Percentiles rank a stretch among this genome's conserved stretches.
These are phyloP conservation scores for Fraxinus angustifolia DNA, from an alignment of 305 asterid genomes.

Conservation along the genomic window DNA sequence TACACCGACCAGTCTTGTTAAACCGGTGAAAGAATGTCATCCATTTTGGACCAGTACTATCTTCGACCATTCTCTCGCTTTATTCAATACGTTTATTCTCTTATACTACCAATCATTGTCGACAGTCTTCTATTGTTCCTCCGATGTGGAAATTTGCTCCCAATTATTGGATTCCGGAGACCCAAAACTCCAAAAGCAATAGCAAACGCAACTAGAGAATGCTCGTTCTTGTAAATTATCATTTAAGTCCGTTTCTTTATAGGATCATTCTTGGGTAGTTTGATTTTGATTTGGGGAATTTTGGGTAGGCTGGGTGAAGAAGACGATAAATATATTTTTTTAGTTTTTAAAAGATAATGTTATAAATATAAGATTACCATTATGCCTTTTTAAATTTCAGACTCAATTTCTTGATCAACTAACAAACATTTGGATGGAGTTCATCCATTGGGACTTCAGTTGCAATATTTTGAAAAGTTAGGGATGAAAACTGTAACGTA, in stretches of 20 bases:
- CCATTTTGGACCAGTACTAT: slow-evolving; percentile 76
- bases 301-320: no score
- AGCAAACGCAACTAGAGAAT: slow-evolving; percentile 37
- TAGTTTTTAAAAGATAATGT: no score
- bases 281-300: not conserved
- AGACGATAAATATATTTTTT: no score
- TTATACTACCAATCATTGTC: slow-evolving; percentile 40
- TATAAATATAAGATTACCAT: no score
- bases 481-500: no score
- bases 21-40: slow-evolving; percentile 71
- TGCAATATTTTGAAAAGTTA: no score
- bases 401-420: no score
- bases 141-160: slow-evolving; percentile 49
- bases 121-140: slow-evolving; percentile 21
- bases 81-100: slow-evolving; percentile 39
- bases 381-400: no score
- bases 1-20: slow-evolving; percentile 31
- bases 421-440: no score
- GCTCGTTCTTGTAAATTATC: slow-evolving; percentile 37
- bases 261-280: slow-evolving; percentile 24
- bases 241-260: slow-evolving; percentile 14
- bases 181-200: slow-evolving; percentile 42
- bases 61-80: slow-evolving; percentile 67
- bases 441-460: no score
- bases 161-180: slow-evolving; percentile 35